Percentiles rank a stretch among this genome's conserved stretches.
Evolutionary conservation across 768 basidiomycete genomes (phyloP).

Genomic region (Tricholomella constricta): DNA sequence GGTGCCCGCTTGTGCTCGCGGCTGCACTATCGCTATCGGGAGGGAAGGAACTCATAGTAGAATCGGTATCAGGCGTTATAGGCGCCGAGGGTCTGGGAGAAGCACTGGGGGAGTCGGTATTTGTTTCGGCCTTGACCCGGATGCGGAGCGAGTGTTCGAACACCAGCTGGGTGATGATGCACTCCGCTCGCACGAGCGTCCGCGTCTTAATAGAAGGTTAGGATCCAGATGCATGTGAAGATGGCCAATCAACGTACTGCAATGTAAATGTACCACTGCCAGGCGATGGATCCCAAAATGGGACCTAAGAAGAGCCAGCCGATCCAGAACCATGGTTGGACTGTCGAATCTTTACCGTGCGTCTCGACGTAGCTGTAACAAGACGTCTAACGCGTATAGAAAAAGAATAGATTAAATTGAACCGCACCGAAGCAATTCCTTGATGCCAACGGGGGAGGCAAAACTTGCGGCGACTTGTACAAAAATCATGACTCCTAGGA

Average conservation of each 20-base stretch:
- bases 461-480: conserved; percentile 29
- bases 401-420: not conserved
- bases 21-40: conserved; percentile 4
- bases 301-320: conserved; percentile 51
- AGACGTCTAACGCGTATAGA: not conserved
- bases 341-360: conserved; percentile 43
- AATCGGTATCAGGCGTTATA: conserved; percentile 15
- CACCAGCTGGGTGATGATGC: conserved; percentile 40
- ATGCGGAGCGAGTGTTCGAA: conserved; percentile 58
- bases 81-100: conserved; percentile 12
- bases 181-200: conserved; percentile 49
- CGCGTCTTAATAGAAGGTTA: conserved; percentile 38
- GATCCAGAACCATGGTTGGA: conserved; percentile 76
- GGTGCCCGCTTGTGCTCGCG: not conserved
- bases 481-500: conserved; percentile 29
- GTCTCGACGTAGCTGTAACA: conserved; percentile 58
- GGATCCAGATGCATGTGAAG: not conserved
- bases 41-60: conserved; percentile 3
- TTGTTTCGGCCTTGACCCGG: conserved; percentile 51
- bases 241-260: conserved; percentile 31
- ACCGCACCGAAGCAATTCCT: conserved; percentile 42
- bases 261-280: conserved; percentile 57
- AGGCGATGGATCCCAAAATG: conserved; percentile 38
- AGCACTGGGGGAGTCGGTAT: conserved; percentile 11
- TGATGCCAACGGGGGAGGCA: conserved; percentile 42